phyloP scores from a whole-genome alignment of 2,329 filamentous ascomycete genomes.

The Cordyceps militaris region DNA sequence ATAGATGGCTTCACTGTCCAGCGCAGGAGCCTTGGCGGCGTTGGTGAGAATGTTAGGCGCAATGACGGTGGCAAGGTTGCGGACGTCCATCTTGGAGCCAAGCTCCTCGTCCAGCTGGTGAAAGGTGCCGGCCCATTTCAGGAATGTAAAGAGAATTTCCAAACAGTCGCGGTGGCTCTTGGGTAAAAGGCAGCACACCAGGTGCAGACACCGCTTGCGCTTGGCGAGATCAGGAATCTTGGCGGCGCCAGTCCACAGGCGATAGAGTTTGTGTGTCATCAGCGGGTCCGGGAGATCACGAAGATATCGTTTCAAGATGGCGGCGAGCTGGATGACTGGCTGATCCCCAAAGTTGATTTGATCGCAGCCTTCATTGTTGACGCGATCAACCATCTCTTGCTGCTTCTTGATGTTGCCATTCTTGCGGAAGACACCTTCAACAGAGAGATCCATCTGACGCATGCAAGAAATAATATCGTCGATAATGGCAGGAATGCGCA shows the following conservation, averaged over 20 bases:
- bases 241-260: slow-evolving; percentile 81
- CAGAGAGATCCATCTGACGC: slow-evolving; percentile 97
- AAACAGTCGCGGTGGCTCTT: slow-evolving; percentile 90
- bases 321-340: slow-evolving; percentile 87
- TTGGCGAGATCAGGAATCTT: slow-evolving; percentile 78
- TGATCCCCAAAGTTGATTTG: slow-evolving; percentile 80
- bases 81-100: slow-evolving; percentile 97
- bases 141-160: slow-evolving; percentile 90
- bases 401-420: slow-evolving; percentile 97
- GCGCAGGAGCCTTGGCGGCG: slow-evolving; percentile 53
- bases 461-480: slow-evolving; percentile 91
- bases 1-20: slow-evolving; percentile 83
- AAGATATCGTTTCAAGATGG: slow-evolving; percentile 89
- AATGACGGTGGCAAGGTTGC: slow-evolving; percentile 95
- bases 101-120: slow-evolving; percentile 95
- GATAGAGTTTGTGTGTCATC: slow-evolving; percentile 90
- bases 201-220: slow-evolving; percentile 76
- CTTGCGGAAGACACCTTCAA: slow-evolving; percentile 97
- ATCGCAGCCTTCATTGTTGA: slow-evolving; percentile 80
- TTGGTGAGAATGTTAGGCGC: slow-evolving; percentile 89
- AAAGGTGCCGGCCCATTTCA: slow-evolving; percentile 97
- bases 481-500: slow-evolving; percentile 89
- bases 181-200: slow-evolving; percentile 86
- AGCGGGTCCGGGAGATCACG: slow-evolving; percentile 90
- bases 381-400: slow-evolving; percentile 75